Base-by-base conservation (phyloP, 2,329 filamentous ascomycete genomes). In the Colletotrichum spinosum region DNA sequence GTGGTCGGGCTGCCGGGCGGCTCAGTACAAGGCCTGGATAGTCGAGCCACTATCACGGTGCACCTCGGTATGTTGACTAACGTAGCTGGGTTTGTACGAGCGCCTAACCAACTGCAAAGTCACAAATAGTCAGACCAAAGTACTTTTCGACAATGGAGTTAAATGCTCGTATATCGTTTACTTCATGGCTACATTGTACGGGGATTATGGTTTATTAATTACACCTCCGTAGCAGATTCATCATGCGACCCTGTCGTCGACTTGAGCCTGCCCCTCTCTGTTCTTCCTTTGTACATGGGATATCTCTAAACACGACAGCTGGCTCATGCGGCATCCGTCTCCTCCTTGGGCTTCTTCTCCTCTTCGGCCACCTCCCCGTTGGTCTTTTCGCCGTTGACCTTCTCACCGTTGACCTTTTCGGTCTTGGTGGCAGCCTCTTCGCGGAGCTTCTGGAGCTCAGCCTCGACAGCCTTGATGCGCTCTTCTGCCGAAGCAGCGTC, bases 381-480 rank as follows among this genome's bases (percentile, higher is more conserved):
- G 10, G 75, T 74, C 70, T 80, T 76, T 33, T 74, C 70, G 4
- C 75, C 75, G 68, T 79, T 78, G 60, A 75, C 71, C 60, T 79
- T 73, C 4, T 78, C 78, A 53, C 73, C 72, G 57, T 79, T 74
- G 25, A 25, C 25, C 25, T 25, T 25, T 25, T 25, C 25, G 25
- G 25, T 25, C 25, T 25, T 25, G 25, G 25, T 25, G 6, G 68
- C 60, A 54, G 75, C 72, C 65, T 79, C 74, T 12, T 74, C 72
- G 34, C 72, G 69, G 51, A 74, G 68, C 61, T 73, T 72, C 71
- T 76, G 73, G n/a, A 75, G 60, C 38, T 68, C 63, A 17, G 62
- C 63, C 59, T 69, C 66, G 5, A 58, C 37, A 42, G 60, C 67
- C 56, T 71, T 55, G 2, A 42, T 55, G 37, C 53, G 69, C 35